Evolutionary conservation across 2,329 filamentous ascomycete species (phyloP).

Genomic region (Gremmenia infestans): DNA sequence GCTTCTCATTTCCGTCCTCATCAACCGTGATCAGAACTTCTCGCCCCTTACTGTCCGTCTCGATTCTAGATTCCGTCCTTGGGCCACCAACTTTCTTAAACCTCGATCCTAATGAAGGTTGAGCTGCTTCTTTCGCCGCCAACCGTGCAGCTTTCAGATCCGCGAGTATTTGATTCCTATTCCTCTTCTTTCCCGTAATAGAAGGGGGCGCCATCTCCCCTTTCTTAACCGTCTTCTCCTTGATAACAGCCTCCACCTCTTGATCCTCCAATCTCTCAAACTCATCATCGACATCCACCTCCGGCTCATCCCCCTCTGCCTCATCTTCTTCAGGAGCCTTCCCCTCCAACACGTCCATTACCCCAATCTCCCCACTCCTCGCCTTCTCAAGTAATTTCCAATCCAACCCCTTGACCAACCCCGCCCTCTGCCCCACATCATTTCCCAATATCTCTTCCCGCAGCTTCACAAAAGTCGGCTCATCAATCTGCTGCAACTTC

Average conservation of each 20-base stretch:
- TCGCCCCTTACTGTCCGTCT: constrained; percentile 54
- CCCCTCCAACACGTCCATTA: constrained; percentile 31
- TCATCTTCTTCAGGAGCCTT: constrained; percentile 31
- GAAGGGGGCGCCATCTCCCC: constrained; percentile 53
- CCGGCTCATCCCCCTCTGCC: constrained; percentile 21
- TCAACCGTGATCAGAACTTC: constrained; percentile 63
- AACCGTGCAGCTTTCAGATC: constrained; percentile 59
- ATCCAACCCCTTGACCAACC: constrained; percentile 89
- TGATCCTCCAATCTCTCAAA: constrained; percentile 53
- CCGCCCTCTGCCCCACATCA: constrained; percentile 62
- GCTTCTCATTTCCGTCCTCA: constrained; percentile 61
- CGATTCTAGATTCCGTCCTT: constrained; percentile 52
- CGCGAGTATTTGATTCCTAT: constrained; percentile 61
- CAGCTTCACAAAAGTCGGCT: constrained; percentile 69
- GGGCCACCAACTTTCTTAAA: constrained; percentile 62
- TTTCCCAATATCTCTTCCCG: constrained; percentile 76
- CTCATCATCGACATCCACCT: constrained; percentile 58
- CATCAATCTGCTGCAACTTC: constrained; percentile 80
- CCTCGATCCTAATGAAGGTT: constrained; percentile 49
- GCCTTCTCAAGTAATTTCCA: constrained; percentile 71
- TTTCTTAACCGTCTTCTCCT: constrained; percentile 47
- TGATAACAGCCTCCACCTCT: constrained; percentile 49
- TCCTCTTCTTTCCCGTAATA: constrained; percentile 55
- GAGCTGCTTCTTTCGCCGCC: constrained; percentile 49
- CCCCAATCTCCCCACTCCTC: constrained; percentile 62